These are phyloP conservation scores for Aspergillus fischeri DNA, from an alignment of 2,329 filamentous ascomycete species.

Conservation along the genomic window DNA sequence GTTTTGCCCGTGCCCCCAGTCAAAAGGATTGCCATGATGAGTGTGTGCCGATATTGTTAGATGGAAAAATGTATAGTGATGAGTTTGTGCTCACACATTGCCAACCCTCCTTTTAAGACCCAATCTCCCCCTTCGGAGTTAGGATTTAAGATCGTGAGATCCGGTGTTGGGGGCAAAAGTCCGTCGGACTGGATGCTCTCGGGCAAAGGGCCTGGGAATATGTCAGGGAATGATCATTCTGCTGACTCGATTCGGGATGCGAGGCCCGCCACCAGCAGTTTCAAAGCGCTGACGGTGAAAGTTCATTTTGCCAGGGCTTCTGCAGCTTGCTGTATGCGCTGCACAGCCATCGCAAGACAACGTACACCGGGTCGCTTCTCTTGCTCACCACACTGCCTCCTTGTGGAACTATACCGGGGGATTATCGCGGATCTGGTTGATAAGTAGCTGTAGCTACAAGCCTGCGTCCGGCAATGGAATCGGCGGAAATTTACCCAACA, in stretches of 20 bases:
- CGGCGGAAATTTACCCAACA: too few species aligned
- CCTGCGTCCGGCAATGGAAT: too few species aligned
- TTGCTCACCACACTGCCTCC: too few species aligned
- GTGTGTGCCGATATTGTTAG: background rate
- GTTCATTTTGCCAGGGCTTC: too few species aligned
- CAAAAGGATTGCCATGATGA: slow-evolving; percentile 34
- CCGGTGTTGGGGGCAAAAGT: background rate
- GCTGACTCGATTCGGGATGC: background rate
- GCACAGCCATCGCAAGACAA: too few species aligned
- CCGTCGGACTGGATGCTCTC: background rate
- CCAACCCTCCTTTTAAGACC: background rate
- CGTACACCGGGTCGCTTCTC: too few species aligned
- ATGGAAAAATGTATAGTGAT: background rate
- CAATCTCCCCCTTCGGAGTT: background rate
- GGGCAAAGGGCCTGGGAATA: background rate
- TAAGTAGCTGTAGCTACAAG: too few species aligned
- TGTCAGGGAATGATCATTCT: background rate
- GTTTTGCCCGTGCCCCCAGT: slow-evolving; percentile 47
- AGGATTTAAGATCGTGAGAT: background rate
- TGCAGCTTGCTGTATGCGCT: too few species aligned
- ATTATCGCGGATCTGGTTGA: too few species aligned
- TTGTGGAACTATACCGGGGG: too few species aligned
- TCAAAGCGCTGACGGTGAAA: too few species aligned
- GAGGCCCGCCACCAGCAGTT: too few species aligned
- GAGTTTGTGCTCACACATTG: background rate